A percentile compares a stretch with the other conserved stretches of the same genome.
phyloP scores from a whole-genome alignment of 192 early-diverging fungal species.

The Obelidium mucronatum region DNA sequence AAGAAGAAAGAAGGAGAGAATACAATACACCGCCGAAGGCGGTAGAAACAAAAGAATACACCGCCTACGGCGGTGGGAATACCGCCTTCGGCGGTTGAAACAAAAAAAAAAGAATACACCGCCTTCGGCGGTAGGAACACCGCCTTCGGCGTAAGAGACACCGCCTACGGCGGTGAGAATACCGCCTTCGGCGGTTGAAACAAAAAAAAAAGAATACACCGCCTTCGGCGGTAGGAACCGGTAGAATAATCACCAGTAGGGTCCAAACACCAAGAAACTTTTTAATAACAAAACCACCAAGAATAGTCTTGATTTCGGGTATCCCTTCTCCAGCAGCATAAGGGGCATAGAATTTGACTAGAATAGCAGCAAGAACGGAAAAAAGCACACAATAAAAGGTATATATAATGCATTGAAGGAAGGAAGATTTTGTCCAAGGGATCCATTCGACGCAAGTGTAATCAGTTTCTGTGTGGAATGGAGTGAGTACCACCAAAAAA shows the following conservation, averaged over 20 bases:
- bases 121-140: too few species aligned
- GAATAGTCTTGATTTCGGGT: constrained; percentile 94
- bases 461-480: constrained; percentile 17
- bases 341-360: constrained; percentile 55
- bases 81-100: too few species aligned
- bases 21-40: too few species aligned
- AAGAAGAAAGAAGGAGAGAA: background rate
- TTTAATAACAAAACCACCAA: constrained; percentile 96
- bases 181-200: too few species aligned
- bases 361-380: constrained; percentile 42
- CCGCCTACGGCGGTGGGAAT: too few species aligned
- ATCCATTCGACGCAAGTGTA: constrained; percentile 48
- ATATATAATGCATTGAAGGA: constrained; percentile 47
- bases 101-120: too few species aligned
- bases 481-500: background rate
- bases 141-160: too few species aligned
- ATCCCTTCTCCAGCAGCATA: constrained; percentile 81
- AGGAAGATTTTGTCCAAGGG: constrained; percentile 39
- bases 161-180: too few species aligned
- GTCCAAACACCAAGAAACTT: constrained; percentile 92
- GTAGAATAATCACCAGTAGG: constrained; percentile 67
- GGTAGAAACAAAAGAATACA: too few species aligned
- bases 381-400: constrained; percentile 44
- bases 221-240: too few species aligned
- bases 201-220: too few species aligned